phyloP scores from a whole-genome alignment of 1,284 basidiomycete genomes.

The Cystobasidium slooffiae region DNA sequence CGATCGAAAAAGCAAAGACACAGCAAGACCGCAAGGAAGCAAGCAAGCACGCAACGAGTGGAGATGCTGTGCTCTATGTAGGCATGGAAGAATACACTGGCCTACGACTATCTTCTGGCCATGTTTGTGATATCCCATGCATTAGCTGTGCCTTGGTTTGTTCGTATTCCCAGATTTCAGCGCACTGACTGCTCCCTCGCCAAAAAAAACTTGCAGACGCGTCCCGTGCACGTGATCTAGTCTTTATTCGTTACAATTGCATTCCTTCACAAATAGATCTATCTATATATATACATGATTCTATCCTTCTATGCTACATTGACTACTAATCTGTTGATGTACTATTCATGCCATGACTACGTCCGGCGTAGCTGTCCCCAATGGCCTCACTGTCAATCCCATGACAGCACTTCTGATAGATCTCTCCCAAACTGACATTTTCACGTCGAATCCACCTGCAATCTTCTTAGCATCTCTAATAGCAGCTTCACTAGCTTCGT shows the following conservation, averaged over 20 bases:
- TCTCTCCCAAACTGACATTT: conserved; percentile 79
- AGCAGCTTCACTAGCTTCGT: conserved; percentile 19
- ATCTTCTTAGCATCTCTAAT: conserved; percentile 64
- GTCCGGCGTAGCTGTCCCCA: conserved; percentile 31
- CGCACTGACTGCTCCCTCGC: no score
- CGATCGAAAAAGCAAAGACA: background rate
- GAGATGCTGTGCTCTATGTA: no score
- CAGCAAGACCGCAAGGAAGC: background rate
- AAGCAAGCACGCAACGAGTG: no score
- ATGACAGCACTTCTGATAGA: conserved; percentile 77
- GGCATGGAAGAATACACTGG: no score
- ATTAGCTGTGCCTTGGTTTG: no score
- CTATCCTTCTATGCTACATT: background rate
- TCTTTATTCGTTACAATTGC: background rate
- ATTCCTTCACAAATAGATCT: background rate
- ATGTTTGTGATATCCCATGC: no score
- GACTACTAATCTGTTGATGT: background rate
- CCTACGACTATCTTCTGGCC: no score
- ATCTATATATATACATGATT: no score
- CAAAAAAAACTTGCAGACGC: background rate
- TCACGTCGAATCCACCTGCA: conserved; percentile 78
- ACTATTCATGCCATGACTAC: conserved; percentile 19
- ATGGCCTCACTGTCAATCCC: conserved; percentile 62
- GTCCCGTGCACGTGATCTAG: conserved; percentile 3
- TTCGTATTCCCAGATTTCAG: no score